phyloP scores from a whole-genome alignment of 805 yeast species.

The Metschnikowia vanudenii region DNA sequence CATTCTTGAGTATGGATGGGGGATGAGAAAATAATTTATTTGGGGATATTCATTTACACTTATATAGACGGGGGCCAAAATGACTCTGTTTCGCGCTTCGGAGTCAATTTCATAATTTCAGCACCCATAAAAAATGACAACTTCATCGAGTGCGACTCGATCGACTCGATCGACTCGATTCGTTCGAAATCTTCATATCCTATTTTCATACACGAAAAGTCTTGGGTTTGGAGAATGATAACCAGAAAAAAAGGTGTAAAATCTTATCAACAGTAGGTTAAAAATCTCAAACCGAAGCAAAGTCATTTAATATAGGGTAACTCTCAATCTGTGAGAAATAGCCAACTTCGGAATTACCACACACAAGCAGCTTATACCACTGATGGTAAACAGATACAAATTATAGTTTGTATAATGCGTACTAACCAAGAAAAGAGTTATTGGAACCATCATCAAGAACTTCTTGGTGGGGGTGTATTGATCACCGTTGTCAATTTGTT shows the following conservation, averaged over 20 bases:
- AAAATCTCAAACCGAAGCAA: background rate
- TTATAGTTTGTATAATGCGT: slow-evolving; percentile 91
- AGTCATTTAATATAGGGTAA: slow-evolving; percentile 38
- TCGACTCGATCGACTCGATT: too few relatives aligned
- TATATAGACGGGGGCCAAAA: slow-evolving; percentile 3
- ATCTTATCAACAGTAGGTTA: background rate
- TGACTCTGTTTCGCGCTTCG: slow-evolving; percentile 14
- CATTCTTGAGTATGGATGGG: slow-evolving; percentile 22
- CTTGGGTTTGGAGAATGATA: background rate
- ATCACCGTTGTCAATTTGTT: slow-evolving; percentile 92
- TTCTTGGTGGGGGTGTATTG: slow-evolving; percentile 96
- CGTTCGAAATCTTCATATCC: background rate
- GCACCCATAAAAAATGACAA: background rate
- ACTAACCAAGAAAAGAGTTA: slow-evolving; percentile 75
- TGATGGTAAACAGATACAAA: slow-evolving; percentile 70
- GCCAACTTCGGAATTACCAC: slow-evolving; percentile 94
- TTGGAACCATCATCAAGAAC: slow-evolving; percentile 89
- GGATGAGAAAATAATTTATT: background rate
- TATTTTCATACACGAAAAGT: slow-evolving; percentile 2
- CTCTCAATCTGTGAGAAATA: slow-evolving; percentile 72
- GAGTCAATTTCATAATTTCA: slow-evolving; percentile 8
- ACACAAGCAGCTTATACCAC: slow-evolving; percentile 75
- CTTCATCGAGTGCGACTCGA: slow-evolving; percentile 3
- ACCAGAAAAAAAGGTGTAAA: background rate
- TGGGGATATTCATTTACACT: slow-evolving; percentile 2